Conservation (phyloP, 805 yeast species). For the Ogataea chonburiensis region DNA sequence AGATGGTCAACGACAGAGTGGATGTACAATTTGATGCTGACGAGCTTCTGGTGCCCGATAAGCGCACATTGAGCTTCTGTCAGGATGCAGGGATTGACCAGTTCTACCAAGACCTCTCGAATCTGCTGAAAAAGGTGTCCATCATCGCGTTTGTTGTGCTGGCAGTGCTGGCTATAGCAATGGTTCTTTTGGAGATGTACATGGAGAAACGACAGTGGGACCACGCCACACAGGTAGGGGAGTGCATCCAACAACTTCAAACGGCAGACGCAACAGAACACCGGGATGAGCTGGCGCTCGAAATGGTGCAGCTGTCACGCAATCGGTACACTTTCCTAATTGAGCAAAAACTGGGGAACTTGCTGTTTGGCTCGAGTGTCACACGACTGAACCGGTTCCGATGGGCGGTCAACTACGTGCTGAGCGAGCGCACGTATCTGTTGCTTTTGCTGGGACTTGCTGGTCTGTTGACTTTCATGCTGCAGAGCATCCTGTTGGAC, state of each 20-base stretch:
- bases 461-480: constrained; percentile 52
- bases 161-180: constrained; percentile 40
- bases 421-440: constrained; percentile 50
- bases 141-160: constrained; percentile 41
- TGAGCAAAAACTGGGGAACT: constrained; percentile 18
- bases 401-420: constrained; percentile 52
- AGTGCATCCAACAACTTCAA: constrained; percentile 7
- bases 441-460: constrained; percentile 53
- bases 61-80: constrained; percentile 38
- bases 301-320: constrained; percentile 28
- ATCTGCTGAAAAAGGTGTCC: constrained; percentile 36
- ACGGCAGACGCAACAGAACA: constrained; percentile 2
- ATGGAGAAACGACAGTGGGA: constrained; percentile 50
- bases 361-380: constrained; percentile 16
- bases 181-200: constrained; percentile 44
- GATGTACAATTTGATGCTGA: constrained; percentile 23
- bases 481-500: constrained; percentile 52
- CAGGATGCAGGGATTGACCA: constrained; percentile 39
- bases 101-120: constrained; percentile 35
- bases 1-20: constrained; percentile 34
- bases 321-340: constrained; percentile 24
- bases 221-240: constrained; percentile 32
- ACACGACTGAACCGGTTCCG: constrained; percentile 20
- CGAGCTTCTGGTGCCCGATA: constrained; percentile 42
- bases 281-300: constrained; percentile 22